A percentile compares a stretch with the other conserved stretches of the same genome.
Conservation (phyloP, 2,329 filamentous ascomycete genomes). For the Fusarium abutilonis region DNA sequence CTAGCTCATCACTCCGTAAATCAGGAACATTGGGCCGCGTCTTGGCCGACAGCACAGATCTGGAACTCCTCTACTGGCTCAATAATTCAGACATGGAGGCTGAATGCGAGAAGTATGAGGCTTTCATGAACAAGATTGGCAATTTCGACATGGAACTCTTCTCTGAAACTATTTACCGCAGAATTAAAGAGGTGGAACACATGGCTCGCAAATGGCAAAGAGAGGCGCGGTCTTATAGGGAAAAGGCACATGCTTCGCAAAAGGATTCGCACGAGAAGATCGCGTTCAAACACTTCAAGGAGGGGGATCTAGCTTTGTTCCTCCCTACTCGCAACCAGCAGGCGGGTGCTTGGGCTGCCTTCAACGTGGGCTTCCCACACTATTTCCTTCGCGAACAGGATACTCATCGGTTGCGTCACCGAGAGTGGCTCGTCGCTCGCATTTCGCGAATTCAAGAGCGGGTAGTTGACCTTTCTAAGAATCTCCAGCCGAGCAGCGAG, state of each 20-base stretch:
- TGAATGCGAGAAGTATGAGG: conserved; percentile 78
- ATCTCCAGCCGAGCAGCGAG: conserved; percentile 64
- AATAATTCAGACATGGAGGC: conserved; percentile 70
- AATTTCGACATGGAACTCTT: conserved; percentile 87
- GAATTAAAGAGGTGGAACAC: conserved; percentile 92
- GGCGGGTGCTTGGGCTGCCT: conserved; percentile 95
- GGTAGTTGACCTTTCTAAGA: conserved; percentile 90
- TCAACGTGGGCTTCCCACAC: conserved; percentile 97
- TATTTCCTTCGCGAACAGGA: conserved; percentile 97
- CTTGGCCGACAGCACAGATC: conserved; percentile 70
- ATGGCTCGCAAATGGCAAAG: conserved; percentile 93
- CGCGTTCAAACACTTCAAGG: conserved; percentile 93
- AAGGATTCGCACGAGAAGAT: conserved; percentile 95
- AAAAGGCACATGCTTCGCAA: conserved; percentile 82
- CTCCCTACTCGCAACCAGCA: conserved; percentile 93
- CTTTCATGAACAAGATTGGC: conserved; percentile 77
- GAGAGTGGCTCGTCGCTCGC: conserved; percentile 96
- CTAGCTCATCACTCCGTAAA: conserved; percentile 61
- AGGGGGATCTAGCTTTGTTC: conserved; percentile 93
- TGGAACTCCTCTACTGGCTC: conserved; percentile 85
- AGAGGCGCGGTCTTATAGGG: conserved; percentile 85
- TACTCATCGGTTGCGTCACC: conserved; percentile 79
- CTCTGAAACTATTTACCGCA: conserved; percentile 84
- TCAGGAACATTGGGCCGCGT: conserved; percentile 65
- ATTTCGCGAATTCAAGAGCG: conserved; percentile 92